Conservation (phyloP, 2,329 filamentous ascomycete species). For the Alternaria brassicae region DNA sequence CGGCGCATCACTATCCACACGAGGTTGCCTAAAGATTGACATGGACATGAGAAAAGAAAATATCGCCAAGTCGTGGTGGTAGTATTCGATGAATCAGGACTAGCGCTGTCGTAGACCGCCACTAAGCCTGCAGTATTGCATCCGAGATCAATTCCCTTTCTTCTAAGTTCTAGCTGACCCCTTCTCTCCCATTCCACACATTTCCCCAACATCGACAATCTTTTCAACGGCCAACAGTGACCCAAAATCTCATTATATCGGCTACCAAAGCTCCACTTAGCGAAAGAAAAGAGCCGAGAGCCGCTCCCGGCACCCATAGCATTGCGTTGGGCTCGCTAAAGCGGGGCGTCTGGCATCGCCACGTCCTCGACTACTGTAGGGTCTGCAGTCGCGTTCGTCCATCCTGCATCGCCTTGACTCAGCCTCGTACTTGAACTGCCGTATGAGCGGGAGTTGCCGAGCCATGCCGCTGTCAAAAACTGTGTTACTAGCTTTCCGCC, state of each 20-base stretch:
- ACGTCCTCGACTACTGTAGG: neutral
- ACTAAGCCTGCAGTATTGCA: neutral
- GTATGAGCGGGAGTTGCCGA: constrained; percentile 1
- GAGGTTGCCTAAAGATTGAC: no score
- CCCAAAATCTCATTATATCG: neutral
- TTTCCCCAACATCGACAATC: neutral
- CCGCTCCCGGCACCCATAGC: neutral
- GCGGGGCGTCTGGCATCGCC: neutral
- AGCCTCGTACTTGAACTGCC: neutral
- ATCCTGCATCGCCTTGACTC: neutral
- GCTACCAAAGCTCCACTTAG: neutral
- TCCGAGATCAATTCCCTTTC: neutral
- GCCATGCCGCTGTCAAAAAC: constrained; percentile 7
- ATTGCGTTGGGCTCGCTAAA: neutral
- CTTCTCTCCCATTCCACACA: neutral
- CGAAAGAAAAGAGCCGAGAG: neutral
- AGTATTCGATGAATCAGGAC: neutral
- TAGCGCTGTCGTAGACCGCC: neutral
- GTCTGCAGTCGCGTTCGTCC: neutral
- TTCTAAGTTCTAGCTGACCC: neutral
- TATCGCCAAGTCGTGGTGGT: no score
- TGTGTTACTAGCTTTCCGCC: neutral
- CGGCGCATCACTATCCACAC: neutral
- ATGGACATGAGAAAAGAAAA: no score
- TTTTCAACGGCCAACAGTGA: neutral